Conservation (phyloP, 495 filamentous ascomycete genomes). For the Penicillium paxilli region DNA sequence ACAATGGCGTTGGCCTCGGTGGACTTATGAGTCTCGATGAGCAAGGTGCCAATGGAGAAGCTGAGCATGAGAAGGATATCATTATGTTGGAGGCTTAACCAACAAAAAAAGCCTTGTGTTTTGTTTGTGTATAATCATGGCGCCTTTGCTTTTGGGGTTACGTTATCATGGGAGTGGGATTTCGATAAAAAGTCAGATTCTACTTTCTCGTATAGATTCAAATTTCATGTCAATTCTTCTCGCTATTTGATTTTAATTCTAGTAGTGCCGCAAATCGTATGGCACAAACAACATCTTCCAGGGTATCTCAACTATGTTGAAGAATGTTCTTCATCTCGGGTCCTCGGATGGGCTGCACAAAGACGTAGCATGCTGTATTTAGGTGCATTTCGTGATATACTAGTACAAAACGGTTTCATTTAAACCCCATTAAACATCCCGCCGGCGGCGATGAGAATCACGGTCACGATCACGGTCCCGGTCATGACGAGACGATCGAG, state of each 20-base stretch:
- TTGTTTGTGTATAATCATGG: conserved; percentile 31
- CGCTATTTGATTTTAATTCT: background rate
- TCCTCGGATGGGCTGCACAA: background rate
- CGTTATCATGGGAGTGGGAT: conserved; percentile 23
- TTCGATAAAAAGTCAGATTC: conserved; percentile 28
- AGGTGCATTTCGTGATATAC: conserved; percentile 6
- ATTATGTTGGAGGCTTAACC: conserved; percentile 46
- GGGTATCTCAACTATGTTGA: conserved; percentile 29
- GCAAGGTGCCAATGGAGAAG: conserved; percentile 20
- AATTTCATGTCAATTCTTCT: background rate
- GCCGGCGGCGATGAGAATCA: conserved; percentile 33
- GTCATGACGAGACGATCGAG: conserved; percentile 32
- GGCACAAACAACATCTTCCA: background rate
- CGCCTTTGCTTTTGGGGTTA: conserved; percentile 28
- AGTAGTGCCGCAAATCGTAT: background rate
- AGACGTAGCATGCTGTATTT: too few species aligned
- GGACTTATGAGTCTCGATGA: conserved; percentile 29
- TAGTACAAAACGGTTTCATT: conserved; percentile 1
- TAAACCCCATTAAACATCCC: conserved; percentile 25
- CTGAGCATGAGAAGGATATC: conserved; percentile 45
- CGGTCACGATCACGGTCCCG: conserved; percentile 34
- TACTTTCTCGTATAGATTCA: conserved; percentile 20
- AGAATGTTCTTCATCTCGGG: background rate
- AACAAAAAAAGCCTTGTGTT: conserved; percentile 17
- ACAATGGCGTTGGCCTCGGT: conserved; percentile 55